Percentiles rank a stretch among this genome's conserved stretches.
These are phyloP conservation scores for Rutidosis leptorrhynchoides DNA, from an alignment of 129 eudicot genomes.

Conservation along the genomic window DNA sequence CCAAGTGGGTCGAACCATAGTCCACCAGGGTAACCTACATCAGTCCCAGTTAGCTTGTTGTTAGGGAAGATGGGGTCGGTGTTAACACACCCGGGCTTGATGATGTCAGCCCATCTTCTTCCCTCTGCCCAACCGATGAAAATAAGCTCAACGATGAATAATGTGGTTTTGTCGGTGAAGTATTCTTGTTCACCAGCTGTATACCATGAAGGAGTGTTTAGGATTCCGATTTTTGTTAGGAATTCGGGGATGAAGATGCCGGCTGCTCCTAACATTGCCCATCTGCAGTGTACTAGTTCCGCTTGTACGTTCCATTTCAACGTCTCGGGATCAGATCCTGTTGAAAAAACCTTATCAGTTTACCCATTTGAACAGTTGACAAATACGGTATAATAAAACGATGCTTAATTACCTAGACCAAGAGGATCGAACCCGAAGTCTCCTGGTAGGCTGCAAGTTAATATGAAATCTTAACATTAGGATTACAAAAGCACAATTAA, in stretches of 20 bases:
- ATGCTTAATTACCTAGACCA: conserved; percentile 67
- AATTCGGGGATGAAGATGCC: conserved; percentile 98
- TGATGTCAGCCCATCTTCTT: conserved; percentile 96
- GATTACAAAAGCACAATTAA: background rate
- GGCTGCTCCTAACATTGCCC: conserved; percentile 99
- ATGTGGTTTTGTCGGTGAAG: conserved; percentile 96
- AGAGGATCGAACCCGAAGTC: conserved; percentile 99
- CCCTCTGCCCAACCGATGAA: conserved; percentile 99
- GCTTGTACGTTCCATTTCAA: conserved; percentile 87
- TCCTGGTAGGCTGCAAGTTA: conserved; percentile 80
- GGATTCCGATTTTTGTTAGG: conserved; percentile 89
- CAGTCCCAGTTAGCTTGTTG: conserved; percentile 98
- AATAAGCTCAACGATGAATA: conserved; percentile 72
- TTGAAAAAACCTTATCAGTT: no score
- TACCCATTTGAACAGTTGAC: no score
- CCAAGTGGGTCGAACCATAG: conserved; percentile 99
- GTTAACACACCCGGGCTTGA: conserved; percentile 93
- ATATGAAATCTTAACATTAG: conserved; percentile 2
- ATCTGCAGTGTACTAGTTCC: conserved; percentile 92
- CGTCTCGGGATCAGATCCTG: conserved; percentile 97
- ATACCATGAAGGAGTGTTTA: conserved; percentile 99
- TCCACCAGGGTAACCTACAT: conserved; percentile 99
- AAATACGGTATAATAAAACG: background rate
- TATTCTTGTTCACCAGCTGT: conserved; percentile 94
- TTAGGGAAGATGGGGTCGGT: conserved; percentile 99